phyloP scores from a whole-genome alignment of 2,329 filamentous ascomycete species.

The Diaporthe aspalathi region DNA sequence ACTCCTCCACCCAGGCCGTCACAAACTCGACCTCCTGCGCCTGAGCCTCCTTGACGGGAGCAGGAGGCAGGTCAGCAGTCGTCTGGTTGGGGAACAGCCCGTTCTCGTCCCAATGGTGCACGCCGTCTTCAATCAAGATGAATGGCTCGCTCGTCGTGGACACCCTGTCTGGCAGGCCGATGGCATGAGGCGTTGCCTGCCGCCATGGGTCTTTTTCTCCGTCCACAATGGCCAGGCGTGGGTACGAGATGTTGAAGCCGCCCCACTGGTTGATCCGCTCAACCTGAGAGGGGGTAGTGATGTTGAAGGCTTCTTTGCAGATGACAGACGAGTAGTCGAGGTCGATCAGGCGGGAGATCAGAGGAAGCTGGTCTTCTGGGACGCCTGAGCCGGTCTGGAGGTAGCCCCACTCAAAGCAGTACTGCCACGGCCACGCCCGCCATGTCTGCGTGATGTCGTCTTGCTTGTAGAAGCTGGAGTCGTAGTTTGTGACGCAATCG shows the following conservation, averaged over 20 bases:
- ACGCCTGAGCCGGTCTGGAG: constrained; percentile 79
- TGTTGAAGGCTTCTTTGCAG: constrained; percentile 77
- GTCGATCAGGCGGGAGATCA: constrained; percentile 78
- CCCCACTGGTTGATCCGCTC: constrained; percentile 81
- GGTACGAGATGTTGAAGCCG: constrained; percentile 77
- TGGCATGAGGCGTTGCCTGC: constrained; percentile 76
- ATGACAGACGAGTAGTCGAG: constrained; percentile 70
- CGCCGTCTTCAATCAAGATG: constrained; percentile 77
- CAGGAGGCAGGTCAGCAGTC: constrained; percentile 66
- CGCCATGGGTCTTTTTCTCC: constrained; percentile 86
- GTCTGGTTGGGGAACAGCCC: constrained; percentile 74
- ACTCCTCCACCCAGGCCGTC: constrained; percentile 74
- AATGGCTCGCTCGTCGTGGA: constrained; percentile 76
- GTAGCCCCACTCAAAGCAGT: constrained; percentile 78
- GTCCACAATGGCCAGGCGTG: constrained; percentile 81
- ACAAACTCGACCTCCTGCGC: constrained; percentile 70
- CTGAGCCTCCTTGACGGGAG: constrained; percentile 69
- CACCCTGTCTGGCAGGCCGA: constrained; percentile 65
- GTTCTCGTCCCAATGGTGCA: constrained; percentile 86
- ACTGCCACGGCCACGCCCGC: constrained; percentile 64
- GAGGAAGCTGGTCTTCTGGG: constrained; percentile 70
- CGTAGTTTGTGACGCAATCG: constrained; percentile 51
- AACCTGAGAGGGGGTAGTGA: constrained; percentile 71
- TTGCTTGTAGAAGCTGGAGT: constrained; percentile 49
- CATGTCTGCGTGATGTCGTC: constrained; percentile 54